A percentile compares a stretch with the other conserved stretches of the same genome.
These are phyloP conservation scores for Fusarium sp. DNA, from an alignment of 2,329 filamentous ascomycete genomes.

Conservation along the genomic window DNA sequence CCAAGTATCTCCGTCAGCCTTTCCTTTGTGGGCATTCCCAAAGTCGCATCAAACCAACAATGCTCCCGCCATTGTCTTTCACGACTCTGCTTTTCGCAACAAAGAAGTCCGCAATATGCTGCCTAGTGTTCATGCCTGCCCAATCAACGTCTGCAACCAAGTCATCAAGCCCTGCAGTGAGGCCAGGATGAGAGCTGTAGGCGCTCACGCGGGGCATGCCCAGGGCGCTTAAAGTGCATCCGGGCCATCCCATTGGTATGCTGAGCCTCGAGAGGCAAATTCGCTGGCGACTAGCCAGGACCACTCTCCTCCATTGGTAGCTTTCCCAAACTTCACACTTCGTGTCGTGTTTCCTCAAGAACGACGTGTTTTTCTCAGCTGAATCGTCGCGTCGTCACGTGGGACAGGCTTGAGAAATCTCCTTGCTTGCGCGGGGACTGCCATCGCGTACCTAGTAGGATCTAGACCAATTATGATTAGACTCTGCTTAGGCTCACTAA, in stretches of 20 bases:
- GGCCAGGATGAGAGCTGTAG: constrained; percentile 22
- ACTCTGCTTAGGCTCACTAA: too few relatives aligned
- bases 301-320: constrained; percentile 25
- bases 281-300: constrained; percentile 6
- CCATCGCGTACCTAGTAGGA: too few relatives aligned
- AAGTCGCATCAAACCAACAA: neutral
- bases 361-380: neutral
- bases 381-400: constrained; percentile 18
- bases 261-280: constrained; percentile 16
- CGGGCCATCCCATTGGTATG: constrained; percentile 24
- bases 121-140: neutral
- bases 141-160: constrained; percentile 26
- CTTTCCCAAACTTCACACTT: neutral
- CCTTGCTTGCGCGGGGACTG: too few relatives aligned
- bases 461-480: too few relatives aligned
- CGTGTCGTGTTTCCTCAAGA: neutral
- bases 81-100: neutral
- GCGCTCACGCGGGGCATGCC: constrained; percentile 30
- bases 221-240: constrained; percentile 24
- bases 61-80: neutral
- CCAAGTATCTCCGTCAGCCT: neutral
- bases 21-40: neutral
- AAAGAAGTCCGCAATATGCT: constrained; percentile 1
- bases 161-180: constrained; percentile 11
- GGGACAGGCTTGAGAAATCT: neutral